Conservation (phyloP, 2,329 filamentous ascomycete species). For the Tolypocladium pustulatum region DNA sequence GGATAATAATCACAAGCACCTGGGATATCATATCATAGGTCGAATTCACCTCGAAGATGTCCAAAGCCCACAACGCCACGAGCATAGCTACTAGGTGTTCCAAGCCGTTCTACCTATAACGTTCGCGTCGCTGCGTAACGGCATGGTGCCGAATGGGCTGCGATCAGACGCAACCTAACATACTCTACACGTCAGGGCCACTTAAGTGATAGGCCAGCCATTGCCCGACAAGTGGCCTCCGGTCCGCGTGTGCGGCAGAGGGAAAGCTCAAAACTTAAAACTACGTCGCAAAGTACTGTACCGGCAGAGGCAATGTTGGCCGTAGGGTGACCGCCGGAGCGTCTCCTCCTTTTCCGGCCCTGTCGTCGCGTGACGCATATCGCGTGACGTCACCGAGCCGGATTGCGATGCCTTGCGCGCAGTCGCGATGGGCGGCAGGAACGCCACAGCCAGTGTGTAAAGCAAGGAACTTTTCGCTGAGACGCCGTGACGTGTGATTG, state of each 20-base stretch:
- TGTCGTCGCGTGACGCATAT: neutral
- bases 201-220: neutral
- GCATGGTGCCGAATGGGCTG: no score
- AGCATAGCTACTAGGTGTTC: no score
- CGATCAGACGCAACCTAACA: no score
- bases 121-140: no score
- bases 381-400: neutral
- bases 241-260: no score
- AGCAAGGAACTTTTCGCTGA: neutral
- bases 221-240: neutral
- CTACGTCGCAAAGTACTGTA: neutral
- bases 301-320: neutral
- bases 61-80: no score
- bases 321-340: neutral
- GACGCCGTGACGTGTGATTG: neutral
- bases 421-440: neutral
- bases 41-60: no score
- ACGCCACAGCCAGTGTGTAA: neutral
- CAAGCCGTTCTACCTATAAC: no score
- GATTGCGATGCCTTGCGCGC: neutral
- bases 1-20: no score
- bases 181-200: no score
- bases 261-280: no score
- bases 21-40: no score
- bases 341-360: neutral